Percentiles rank a stretch among this genome's conserved stretches.
Evolutionary conservation across 805 yeast genomes (phyloP).

Genomic region (Tetrapisispora namnaoensis): DNA sequence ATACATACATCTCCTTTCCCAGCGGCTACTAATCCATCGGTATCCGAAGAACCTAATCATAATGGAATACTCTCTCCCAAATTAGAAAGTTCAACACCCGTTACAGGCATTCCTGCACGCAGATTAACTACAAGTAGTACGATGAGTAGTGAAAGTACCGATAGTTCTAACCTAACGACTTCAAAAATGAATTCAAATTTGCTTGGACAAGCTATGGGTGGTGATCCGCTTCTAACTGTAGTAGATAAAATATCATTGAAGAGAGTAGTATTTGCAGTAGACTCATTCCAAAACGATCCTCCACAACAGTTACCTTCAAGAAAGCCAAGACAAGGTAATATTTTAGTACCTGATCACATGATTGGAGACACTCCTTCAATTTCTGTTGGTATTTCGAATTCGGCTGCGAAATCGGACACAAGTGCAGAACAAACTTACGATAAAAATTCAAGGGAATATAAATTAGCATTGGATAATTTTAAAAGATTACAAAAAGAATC

Average conservation of each 20-base stretch:
- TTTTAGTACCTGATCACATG: slow-evolving; percentile 59
- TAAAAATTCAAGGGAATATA: slow-evolving; percentile 36
- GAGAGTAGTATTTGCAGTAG: slow-evolving; percentile 70
- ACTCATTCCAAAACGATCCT: slow-evolving; percentile 67
- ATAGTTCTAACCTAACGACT: slow-evolving; percentile 26
- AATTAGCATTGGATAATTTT: slow-evolving; percentile 51
- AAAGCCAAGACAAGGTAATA: slow-evolving; percentile 72
- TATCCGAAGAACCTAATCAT: slow-evolving; percentile 1
- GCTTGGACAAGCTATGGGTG: neutral
- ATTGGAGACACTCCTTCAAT: slow-evolving; percentile 49
- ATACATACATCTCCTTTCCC: neutral
- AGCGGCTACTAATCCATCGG: slow-evolving; percentile 1
- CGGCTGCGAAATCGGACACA: slow-evolving; percentile 25
- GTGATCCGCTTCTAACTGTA: slow-evolving; percentile 25
- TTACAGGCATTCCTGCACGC: neutral
- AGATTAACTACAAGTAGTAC: slow-evolving; percentile 1
- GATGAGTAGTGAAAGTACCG: slow-evolving; percentile 4
- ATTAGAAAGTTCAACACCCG: neutral
- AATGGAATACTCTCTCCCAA: slow-evolving; percentile 6
- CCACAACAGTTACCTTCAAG: slow-evolving; percentile 92
- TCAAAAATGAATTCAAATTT: slow-evolving; percentile 37
- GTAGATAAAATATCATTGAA: slow-evolving; percentile 31
- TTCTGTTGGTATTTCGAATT: slow-evolving; percentile 56
- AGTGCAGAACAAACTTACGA: slow-evolving; percentile 25
- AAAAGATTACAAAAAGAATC: slow-evolving; percentile 47